These are phyloP conservation scores for Pythium chondricola DNA, from an alignment of 352 stramenopile genomes.

Conservation along the genomic window DNA sequence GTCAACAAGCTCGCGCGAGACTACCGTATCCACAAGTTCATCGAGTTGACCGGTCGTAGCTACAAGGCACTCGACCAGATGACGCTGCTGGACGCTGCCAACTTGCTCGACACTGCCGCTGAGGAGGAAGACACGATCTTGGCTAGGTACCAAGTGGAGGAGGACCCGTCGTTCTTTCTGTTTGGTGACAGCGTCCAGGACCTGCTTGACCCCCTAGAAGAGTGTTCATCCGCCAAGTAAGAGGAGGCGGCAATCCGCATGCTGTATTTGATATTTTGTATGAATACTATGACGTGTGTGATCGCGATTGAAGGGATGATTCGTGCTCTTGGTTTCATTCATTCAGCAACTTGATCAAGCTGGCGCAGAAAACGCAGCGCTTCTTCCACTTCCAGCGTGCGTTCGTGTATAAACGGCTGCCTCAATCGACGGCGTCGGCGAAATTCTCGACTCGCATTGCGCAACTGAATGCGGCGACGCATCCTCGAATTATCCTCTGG, in stretches of 20 bases:
- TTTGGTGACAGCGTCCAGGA: conserved; percentile 3
- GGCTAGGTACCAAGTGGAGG: conserved; percentile 8
- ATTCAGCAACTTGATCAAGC: too few species aligned
- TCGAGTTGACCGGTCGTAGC: conserved; percentile 34
- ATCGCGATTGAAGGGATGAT: too few species aligned
- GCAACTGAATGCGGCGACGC: too few species aligned
- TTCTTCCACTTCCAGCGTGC: too few species aligned
- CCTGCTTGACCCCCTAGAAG: background rate
- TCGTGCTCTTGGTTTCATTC: too few species aligned
- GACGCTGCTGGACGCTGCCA: conserved; percentile 37
- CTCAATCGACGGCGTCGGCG: too few species aligned
- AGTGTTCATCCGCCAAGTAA: background rate
- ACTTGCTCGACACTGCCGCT: conserved; percentile 13
- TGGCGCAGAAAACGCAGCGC: too few species aligned
- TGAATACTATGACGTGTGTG: background rate
- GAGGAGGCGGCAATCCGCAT: too few species aligned
- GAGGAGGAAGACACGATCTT: conserved; percentile 1
- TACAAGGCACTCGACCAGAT: conserved; percentile 32
- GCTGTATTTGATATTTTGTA: too few species aligned
- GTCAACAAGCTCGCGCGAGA: conserved; percentile 33
- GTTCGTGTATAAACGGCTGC: too few species aligned
- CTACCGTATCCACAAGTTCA: conserved; percentile 58
- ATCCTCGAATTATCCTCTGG: too few species aligned
- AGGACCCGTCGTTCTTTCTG: conserved; percentile 9
- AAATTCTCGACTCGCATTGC: too few species aligned